Evolutionary conservation across 495 filamentous ascomycete species (phyloP).

Genomic region (Gamarada debralockiae): DNA sequence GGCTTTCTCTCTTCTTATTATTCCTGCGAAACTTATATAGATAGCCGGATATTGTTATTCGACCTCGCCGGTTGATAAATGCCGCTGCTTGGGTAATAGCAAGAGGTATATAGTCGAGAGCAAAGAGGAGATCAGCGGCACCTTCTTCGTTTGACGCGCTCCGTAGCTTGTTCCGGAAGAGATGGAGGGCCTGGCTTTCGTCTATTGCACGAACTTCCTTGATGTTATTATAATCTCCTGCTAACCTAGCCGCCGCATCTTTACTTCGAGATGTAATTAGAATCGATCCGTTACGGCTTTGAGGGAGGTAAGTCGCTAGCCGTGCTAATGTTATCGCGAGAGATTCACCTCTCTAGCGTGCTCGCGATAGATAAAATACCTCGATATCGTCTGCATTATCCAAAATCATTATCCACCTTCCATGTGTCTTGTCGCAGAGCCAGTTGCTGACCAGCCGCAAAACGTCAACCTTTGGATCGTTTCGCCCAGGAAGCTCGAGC

Average conservation of each 20-base stretch:
- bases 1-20: slow-evolving; percentile 29
- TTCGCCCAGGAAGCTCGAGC: slow-evolving; percentile 25
- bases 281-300: slow-evolving; percentile 26
- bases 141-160: background rate
- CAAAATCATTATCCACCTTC: slow-evolving; percentile 41
- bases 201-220: slow-evolving; percentile 29
- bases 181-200: slow-evolving; percentile 27
- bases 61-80: slow-evolving; percentile 32
- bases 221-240: slow-evolving; percentile 31
- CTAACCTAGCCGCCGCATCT: slow-evolving; percentile 24
- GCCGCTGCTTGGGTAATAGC: slow-evolving; percentile 47
- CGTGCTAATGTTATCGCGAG: background rate
- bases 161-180: slow-evolving; percentile 23
- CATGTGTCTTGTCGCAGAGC: slow-evolving; percentile 30
- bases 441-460: slow-evolving; percentile 33
- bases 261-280: slow-evolving; percentile 34
- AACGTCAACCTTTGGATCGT: slow-evolving; percentile 32
- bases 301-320: slow-evolving; percentile 22
- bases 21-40: slow-evolving; percentile 29
- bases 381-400: slow-evolving; percentile 45
- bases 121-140: slow-evolving; percentile 26
- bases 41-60: slow-evolving; percentile 30
- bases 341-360: background rate
- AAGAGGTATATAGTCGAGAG: slow-evolving; percentile 44
- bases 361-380: too few relatives aligned